These are phyloP conservation scores for Thalassia testudinum DNA, from an alignment of 116 monocot species.

Conservation along the genomic window DNA sequence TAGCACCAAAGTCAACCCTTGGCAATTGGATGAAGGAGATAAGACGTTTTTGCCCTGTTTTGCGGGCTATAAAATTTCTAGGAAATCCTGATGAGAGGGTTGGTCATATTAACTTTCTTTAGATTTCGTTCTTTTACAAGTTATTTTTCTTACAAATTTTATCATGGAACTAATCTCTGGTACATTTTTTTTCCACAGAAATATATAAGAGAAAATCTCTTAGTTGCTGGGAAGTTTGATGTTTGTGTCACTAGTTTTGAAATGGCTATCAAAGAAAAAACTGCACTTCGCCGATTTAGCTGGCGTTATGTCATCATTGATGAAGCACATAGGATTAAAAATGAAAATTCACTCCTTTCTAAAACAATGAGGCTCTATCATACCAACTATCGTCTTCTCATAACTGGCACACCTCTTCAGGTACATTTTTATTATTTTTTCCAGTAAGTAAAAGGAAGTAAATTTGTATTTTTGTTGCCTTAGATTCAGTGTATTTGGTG, in stretches of 20 bases:
- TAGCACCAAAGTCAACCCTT: slow-evolving; percentile 97
- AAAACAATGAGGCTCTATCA: slow-evolving; percentile 94
- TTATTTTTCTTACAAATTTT: not conserved
- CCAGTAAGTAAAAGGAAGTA: no score
- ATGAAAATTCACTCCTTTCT: slow-evolving; percentile 97
- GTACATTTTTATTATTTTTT: slow-evolving; percentile 11
- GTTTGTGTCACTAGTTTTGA: slow-evolving; percentile 98
- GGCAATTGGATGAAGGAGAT: slow-evolving; percentile 99
- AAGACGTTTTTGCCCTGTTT: slow-evolving; percentile 79
- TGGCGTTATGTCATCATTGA: slow-evolving; percentile 99
- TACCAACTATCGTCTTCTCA: slow-evolving; percentile 93
- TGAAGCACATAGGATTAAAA: slow-evolving; percentile 97
- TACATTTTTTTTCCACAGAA: slow-evolving; percentile 26
- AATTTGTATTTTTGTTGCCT: no score
- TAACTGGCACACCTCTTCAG: slow-evolving; percentile 98
- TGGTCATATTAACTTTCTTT: slow-evolving; percentile 4
- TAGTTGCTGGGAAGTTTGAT: slow-evolving; percentile 96
- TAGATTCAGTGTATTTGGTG: no score
- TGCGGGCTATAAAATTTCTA: slow-evolving; percentile 83
- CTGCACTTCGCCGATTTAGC: slow-evolving; percentile 67
- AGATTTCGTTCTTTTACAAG: not conserved
- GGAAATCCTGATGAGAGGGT: slow-evolving; percentile 99
- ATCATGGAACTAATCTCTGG: not conserved
- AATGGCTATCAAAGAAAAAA: slow-evolving; percentile 98
- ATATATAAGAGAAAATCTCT: slow-evolving; percentile 72